Percentiles rank a stretch among this genome's conserved stretches.
Conservation (phyloP, 257 asterid species). For the Solanum sitiens region DNA sequence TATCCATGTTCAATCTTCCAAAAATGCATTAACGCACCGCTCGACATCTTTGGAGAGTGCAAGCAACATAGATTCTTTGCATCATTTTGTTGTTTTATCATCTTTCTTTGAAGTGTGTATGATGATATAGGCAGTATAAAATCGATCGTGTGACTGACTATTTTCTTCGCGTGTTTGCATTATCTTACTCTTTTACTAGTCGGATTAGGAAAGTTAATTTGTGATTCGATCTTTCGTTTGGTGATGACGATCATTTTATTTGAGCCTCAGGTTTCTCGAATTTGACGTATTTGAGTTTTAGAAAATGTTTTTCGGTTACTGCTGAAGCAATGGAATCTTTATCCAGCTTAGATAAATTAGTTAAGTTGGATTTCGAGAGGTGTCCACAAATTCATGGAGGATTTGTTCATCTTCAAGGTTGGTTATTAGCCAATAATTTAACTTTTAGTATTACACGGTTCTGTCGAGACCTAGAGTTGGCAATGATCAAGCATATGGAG, state of each 20-base stretch:
- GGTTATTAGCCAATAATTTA: not conserved
- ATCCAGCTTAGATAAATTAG: slow-evolving; percentile 55
- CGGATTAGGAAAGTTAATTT: not conserved
- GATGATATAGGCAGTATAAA: not conserved
- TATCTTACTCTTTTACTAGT: not conserved
- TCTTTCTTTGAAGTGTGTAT: not conserved
- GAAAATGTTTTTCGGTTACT: slow-evolving; percentile 58
- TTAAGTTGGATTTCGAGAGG: slow-evolving; percentile 79
- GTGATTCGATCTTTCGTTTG: not conserved
- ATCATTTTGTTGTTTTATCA: not conserved
- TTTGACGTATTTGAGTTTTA: slow-evolving; percentile 56
- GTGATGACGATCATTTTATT: not conserved
- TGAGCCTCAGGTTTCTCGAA: slow-evolving; percentile 48
- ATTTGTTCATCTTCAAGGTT: slow-evolving; percentile 72
- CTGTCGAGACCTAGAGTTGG: not conserved
- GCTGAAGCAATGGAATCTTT: slow-evolving; percentile 61
- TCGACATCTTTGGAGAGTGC: not conserved
- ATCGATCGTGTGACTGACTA: not conserved
- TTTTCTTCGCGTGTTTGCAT: not conserved
- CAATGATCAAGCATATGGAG: not conserved
- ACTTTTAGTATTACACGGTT: not conserved
- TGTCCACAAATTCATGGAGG: slow-evolving; percentile 91
- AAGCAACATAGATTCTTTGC: not conserved
- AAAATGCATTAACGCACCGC: not conserved
- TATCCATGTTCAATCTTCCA: not conserved